Conservation (phyloP, 2,329 filamentous ascomycete genomes). For the Arthroderma sp. region DNA sequence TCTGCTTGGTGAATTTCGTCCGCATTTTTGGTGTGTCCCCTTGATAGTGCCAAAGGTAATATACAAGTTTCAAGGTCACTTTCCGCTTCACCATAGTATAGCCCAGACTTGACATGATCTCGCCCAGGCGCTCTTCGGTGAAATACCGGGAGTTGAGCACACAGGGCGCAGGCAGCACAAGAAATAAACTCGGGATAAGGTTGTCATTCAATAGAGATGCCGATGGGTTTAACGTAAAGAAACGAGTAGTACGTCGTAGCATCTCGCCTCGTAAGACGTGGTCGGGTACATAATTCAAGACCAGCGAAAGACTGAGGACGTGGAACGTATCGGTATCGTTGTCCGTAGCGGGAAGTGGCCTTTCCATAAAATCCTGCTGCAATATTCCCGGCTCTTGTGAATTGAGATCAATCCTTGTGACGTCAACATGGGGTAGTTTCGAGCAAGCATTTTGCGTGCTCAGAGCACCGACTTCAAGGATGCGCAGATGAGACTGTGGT, state of each 20-base stretch:
- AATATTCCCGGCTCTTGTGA: slow-evolving; percentile 65
- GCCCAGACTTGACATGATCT: slow-evolving; percentile 66
- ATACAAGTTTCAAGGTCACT: slow-evolving; percentile 68
- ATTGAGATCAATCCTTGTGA: slow-evolving; percentile 79
- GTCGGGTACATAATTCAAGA: slow-evolving; percentile 87
- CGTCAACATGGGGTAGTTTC: slow-evolving; percentile 52
- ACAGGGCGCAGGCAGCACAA: slow-evolving; percentile 81
- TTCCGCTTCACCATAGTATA: slow-evolving; percentile 56
- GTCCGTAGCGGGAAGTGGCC: slow-evolving; percentile 51
- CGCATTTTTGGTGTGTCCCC: slow-evolving; percentile 3
- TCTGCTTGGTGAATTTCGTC: slow-evolving; percentile 51
- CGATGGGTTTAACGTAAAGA: slow-evolving; percentile 38
- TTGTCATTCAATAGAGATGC: slow-evolving; percentile 13
- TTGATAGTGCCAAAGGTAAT: slow-evolving; percentile 65
- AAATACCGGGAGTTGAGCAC: slow-evolving; percentile 84
- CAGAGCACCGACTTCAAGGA: slow-evolving; percentile 83
- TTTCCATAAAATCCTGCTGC: slow-evolving; percentile 88
- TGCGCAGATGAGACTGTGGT: slow-evolving; percentile 32
- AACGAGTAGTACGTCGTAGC: slow-evolving; percentile 61
- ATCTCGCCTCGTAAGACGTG: slow-evolving; percentile 65
- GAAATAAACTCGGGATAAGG: slow-evolving; percentile 51
- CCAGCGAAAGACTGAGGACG: slow-evolving; percentile 79
- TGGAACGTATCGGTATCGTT: slow-evolving; percentile 56
- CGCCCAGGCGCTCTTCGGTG: slow-evolving; percentile 52
- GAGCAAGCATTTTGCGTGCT: slow-evolving; percentile 78